Conservation (phyloP, 2,329 filamentous ascomycete genomes). For the Eutypella sp. region DNA sequence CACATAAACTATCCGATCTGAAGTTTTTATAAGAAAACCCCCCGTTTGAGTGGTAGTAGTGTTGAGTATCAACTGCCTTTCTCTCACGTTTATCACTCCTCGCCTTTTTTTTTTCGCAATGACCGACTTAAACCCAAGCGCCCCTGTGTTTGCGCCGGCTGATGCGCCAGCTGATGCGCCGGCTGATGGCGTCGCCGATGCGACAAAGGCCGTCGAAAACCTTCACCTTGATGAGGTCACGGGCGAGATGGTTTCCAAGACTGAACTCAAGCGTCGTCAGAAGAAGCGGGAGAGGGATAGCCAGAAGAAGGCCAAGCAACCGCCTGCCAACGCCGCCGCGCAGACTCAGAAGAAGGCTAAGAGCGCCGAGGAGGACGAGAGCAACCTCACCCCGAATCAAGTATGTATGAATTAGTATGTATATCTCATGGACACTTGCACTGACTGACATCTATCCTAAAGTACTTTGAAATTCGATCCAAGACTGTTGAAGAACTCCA, state of each 20-base stretch:
- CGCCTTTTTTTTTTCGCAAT: no score
- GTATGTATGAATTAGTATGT: background rate
- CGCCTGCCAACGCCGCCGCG: slow-evolving; percentile 56
- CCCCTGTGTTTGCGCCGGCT: no score
- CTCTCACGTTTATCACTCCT: no score
- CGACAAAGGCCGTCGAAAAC: slow-evolving; percentile 38
- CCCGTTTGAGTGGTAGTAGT: no score
- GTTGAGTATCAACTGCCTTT: no score
- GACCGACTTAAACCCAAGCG: no score
- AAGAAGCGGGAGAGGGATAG: slow-evolving; percentile 85
- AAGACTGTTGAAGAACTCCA: slow-evolving; percentile 68
- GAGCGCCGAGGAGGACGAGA: slow-evolving; percentile 63
- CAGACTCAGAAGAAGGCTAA: slow-evolving; percentile 47
- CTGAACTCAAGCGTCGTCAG: slow-evolving; percentile 88
- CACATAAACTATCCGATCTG: no score
- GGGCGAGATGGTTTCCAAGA: slow-evolving; percentile 80
- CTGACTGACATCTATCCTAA: slow-evolving; percentile 8
- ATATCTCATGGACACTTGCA: background rate
- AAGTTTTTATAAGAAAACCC: no score
- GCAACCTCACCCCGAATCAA: slow-evolving; percentile 51
- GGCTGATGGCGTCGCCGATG: background rate
- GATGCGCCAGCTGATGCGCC: no score
- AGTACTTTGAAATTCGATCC: slow-evolving; percentile 94
- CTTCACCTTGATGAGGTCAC: slow-evolving; percentile 88
- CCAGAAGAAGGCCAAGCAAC: slow-evolving; percentile 78